Evolutionary conservation across 768 basidiomycete species (phyloP).

Genomic region (Neoboletus brunneissimus): DNA sequence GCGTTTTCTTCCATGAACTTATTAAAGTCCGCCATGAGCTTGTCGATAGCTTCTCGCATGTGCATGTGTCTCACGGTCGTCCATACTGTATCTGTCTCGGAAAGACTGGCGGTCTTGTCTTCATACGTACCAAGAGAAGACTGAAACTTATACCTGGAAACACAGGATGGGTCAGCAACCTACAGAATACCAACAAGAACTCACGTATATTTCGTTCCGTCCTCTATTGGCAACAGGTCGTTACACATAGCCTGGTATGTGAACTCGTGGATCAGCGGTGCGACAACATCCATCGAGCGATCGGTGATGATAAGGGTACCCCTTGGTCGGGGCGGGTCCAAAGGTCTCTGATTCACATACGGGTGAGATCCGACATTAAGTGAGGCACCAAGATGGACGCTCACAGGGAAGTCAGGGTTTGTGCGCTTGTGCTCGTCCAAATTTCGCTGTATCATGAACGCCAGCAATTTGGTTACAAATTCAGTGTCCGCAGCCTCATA

Average conservation of each 20-base stretch:
- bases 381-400: constrained; percentile 26
- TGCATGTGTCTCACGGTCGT: constrained; percentile 93
- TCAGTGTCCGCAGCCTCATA: constrained; percentile 72
- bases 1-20: constrained; percentile 92
- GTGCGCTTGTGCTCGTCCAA: constrained; percentile 84
- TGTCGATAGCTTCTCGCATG: constrained; percentile 98
- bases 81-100: constrained; percentile 89
- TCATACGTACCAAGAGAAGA: constrained; percentile 83
- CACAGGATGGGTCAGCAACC: not conserved
- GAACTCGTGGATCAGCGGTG: constrained; percentile 94
- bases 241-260: constrained; percentile 99
- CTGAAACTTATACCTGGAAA: constrained; percentile 84
- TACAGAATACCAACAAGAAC: constrained; percentile 33
- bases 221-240: constrained; percentile 85
- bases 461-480: constrained; percentile 76
- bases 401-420: constrained; percentile 85
- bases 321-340: constrained; percentile 61
- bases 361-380: not conserved
- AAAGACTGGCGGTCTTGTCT: constrained; percentile 82
- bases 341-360: constrained; percentile 41
- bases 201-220: constrained; percentile 83
- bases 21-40: constrained; percentile 94
- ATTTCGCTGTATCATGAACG: constrained; percentile 77
- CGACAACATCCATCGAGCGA: constrained; percentile 90
- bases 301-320: constrained; percentile 90